Base-by-base conservation (phyloP, 805 yeast genomes). In the Metschnikowia aberdeeniae region DNA sequence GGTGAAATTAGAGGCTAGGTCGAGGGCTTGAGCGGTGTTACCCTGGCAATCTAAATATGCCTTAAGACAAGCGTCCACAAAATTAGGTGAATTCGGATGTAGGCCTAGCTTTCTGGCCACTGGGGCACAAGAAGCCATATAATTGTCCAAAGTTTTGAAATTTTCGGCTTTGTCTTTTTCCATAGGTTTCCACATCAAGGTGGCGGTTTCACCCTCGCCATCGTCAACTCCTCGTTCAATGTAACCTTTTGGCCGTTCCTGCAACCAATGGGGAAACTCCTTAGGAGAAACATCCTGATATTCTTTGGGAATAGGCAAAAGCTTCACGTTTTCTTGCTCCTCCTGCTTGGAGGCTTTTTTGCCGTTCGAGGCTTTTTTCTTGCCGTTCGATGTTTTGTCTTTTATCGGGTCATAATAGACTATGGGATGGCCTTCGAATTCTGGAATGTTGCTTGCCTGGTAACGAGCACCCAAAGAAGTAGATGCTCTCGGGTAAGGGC, bases 141-240 rank as follows among this genome's bases (percentile, higher is more conserved):
- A 93, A 4, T 58, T 56, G 29, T 81, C 86, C 6, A 85, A 62
- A 11, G 61, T 57, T 24, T 53, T 47, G 36, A 66, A 63, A n/a
- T 61, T 24, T 19, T 54, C 53, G 2, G 26, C 40, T 12, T 49
- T 35, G 40, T 68, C 74, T 1, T 47, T 52, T 6, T 59, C 59
- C 0, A 75, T 72, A 28, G 71, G 66, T 53, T 73, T 76, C 95
- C 97, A 93, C 55, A 84, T 63, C 6, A 88, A 63, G 0, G 81
- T 76, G 19, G 74, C 69, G 0, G 89, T 81, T n/a, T 69, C 59
- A 0, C 68, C 74, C 17, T 56, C 63, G 1, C 75, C 75, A 17
- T 76, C 80, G 55, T 82, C 86, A 3, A 78, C 81, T 1, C 97
- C 97, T 56, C 98, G 74, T 56, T 89, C 95, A 6, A 86, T 67